phyloP scores from a whole-genome alignment of 2,329 filamentous ascomycete genomes.

The Colletotrichum horii region DNA sequence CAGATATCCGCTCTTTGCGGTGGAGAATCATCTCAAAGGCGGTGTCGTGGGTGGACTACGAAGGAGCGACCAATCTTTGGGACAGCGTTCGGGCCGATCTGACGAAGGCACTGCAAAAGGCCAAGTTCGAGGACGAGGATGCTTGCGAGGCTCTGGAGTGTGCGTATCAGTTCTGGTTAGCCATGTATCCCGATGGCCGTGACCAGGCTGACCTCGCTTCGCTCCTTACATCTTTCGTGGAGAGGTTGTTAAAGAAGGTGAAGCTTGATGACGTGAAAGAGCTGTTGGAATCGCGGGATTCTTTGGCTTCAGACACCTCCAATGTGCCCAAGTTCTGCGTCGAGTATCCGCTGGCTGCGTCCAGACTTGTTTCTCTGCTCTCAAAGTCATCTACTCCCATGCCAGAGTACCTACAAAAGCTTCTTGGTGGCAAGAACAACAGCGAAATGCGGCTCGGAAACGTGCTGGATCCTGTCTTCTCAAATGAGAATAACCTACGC shows the following conservation, averaged over 20 bases:
- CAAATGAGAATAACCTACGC: constrained; percentile 44
- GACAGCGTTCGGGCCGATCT: constrained; percentile 34
- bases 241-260: constrained; percentile 29
- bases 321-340: constrained; percentile 3
- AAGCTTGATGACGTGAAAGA: neutral
- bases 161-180: constrained; percentile 41
- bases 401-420: constrained; percentile 6
- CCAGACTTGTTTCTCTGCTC: constrained; percentile 15
- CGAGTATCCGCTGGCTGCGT: constrained; percentile 11
- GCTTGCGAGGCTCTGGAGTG: constrained; percentile 47
- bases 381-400: neutral
- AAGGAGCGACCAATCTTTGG: constrained; percentile 39
- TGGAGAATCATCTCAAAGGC: constrained; percentile 45
- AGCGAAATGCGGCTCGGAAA: constrained; percentile 17
- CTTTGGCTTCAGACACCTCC: neutral
- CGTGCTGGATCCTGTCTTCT: constrained; percentile 35
- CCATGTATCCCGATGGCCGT: constrained; percentile 40
- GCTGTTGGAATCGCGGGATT: neutral
- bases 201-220: constrained; percentile 32
- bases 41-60: constrained; percentile 36
- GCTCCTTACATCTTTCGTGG: constrained; percentile 37
- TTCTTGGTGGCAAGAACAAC: neutral
- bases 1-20: constrained; percentile 37
- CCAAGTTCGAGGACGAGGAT: constrained; percentile 36
- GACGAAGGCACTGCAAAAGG: constrained; percentile 35